Conservation (phyloP, 1,284 basidiomycete species). For the Ceratobasidium sp. region DNA sequence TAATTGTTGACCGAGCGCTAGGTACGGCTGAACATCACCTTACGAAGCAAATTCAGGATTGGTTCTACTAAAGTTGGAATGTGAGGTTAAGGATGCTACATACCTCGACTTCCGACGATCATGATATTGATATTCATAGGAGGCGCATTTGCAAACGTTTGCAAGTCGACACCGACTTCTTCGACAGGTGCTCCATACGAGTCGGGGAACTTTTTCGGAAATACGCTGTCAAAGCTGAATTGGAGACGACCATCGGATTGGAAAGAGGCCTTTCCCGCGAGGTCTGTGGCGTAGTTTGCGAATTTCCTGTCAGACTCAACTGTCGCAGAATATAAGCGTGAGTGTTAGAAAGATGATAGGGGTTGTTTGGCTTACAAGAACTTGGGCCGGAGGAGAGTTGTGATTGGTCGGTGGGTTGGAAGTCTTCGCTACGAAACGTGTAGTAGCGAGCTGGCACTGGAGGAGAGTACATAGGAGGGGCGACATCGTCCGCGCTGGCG, state of each 20-base stretch:
- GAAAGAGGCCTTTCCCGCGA: too few species aligned
- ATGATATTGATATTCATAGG: slow-evolving; percentile 71
- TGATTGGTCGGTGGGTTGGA: too few species aligned
- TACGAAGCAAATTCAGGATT: not conserved
- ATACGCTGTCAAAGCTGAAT: slow-evolving; percentile 6
- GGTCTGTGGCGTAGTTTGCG: too few species aligned
- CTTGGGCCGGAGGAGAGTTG: too few species aligned
- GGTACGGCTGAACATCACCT: slow-evolving; percentile 80
- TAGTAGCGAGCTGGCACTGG: too few species aligned
- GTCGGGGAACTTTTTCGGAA: slow-evolving; percentile 11
- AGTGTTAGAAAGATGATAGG: too few species aligned
- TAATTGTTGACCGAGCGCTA: slow-evolving; percentile 71
- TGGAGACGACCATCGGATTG: slow-evolving; percentile 34
- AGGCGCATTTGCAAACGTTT: slow-evolving; percentile 56
- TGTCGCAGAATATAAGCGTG: too few species aligned
- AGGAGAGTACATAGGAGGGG: too few species aligned
- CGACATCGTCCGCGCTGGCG: too few species aligned
- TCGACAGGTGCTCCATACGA: not conserved
- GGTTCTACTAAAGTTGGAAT: not conserved
- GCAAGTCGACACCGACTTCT: slow-evolving; percentile 25
- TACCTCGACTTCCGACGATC: slow-evolving; percentile 56
- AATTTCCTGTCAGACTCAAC: not conserved
- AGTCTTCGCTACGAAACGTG: too few species aligned
- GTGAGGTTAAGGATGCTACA: not conserved
- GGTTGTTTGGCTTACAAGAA: too few species aligned